phyloP scores from a whole-genome alignment of 2,329 filamentous ascomycete species.

The Cladosporium velox region DNA sequence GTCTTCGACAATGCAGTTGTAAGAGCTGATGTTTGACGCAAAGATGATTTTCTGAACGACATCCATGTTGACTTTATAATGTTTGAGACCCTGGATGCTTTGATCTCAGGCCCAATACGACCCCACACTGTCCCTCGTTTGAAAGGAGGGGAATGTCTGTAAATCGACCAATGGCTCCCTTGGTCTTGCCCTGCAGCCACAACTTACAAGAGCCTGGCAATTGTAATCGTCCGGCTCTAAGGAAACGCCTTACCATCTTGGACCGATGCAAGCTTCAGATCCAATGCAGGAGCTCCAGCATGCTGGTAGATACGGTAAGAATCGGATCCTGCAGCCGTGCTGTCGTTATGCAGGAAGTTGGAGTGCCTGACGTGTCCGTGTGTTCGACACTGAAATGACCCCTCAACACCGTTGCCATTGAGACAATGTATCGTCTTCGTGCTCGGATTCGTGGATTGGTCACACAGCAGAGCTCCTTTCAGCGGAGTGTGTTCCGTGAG shows the following conservation, averaged over 20 bases:
- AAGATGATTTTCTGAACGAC: not conserved
- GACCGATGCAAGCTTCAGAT: constrained; percentile 9
- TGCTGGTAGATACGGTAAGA: not conserved
- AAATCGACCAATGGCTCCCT: constrained; percentile 14
- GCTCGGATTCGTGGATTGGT: not conserved
- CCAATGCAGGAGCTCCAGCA: constrained; percentile 1
- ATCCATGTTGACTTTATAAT: not conserved
- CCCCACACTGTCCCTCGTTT: constrained; percentile 15
- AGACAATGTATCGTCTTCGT: not conserved
- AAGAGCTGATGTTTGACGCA: not conserved
- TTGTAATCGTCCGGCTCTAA: constrained; percentile 16
- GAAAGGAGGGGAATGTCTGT: constrained; percentile 19
- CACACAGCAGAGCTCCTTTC: not conserved
- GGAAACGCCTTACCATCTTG: constrained; percentile 9
- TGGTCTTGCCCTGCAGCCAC: constrained; percentile 16
- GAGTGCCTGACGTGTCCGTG: not conserved
- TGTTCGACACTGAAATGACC: not conserved
- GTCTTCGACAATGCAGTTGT: not conserved
- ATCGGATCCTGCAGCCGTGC: constrained; percentile 5
- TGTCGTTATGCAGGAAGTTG: not conserved
- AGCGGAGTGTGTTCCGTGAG: not conserved
- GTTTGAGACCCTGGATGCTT: constrained; percentile 1
- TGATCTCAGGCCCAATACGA: not conserved
- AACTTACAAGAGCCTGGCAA: constrained; percentile 9
- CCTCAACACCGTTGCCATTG: not conserved